Base-by-base conservation (phyloP, 805 yeast genomes). In the Kluyveromyces aestuarii region DNA sequence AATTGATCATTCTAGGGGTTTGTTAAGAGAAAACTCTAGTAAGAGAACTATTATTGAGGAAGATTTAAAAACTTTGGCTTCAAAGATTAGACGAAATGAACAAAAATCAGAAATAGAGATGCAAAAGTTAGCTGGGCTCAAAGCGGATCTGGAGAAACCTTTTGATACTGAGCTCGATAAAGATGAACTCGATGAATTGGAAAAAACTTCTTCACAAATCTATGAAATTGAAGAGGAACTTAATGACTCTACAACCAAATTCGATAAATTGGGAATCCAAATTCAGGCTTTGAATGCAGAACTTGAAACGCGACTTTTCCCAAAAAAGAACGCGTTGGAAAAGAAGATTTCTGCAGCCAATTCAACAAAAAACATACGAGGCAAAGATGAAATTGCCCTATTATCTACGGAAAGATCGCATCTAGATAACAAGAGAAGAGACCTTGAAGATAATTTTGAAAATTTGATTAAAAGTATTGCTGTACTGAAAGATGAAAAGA, bases 241-340 rank as follows among this genome's bases (percentile, higher is more conserved):
- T 14, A 70, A 78, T 0, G 61, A 51, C 6, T 58, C 62, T 5
- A 49, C 55, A 2, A 60, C 59, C 27, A 48, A 60, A 2, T 49
- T 63, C 9, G 56, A 56, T 25, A 57, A 50, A 11, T 42, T 65
- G 6, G 55, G 62, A 1, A 40, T 53, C 13, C 55, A 48, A 6
- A 55, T 63, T 2, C 64, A 64, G 44, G 44, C 67, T 1, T 54
- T 77, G 8, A 76, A 77, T 42, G 72, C 84, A 2, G 88, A 82
- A 51, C 61, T 87, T 39, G 63, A 69, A n/a, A 80, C 81, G 30
- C 81, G 75, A 45, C 68, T 81, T 41, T 66, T 72, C 40, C 86
- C 87, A 11, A 77, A 78, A 49, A 62, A 70, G 48, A 66, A 66
- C 21, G 75, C 74, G 37, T 51, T 79, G 16, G 51, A 50, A 46